These are phyloP conservation scores for Cercospora sp. DNA, from an alignment of 2,329 filamentous ascomycete species.

Conservation along the genomic window DNA sequence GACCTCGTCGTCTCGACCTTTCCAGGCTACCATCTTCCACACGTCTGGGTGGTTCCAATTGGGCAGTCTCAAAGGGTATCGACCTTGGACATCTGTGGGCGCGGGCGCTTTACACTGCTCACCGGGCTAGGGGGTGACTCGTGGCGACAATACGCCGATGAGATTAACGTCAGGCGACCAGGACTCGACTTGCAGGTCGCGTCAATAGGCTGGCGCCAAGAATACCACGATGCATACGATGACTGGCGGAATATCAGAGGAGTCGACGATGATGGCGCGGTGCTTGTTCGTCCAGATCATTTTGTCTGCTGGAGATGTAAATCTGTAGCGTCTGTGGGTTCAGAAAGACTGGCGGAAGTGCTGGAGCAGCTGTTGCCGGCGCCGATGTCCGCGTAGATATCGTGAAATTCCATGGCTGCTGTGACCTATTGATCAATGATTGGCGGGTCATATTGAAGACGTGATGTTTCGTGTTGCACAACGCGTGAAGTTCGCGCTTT, in stretches of 20 bases:
- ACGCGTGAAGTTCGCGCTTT: background rate
- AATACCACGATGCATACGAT: constrained; percentile 47
- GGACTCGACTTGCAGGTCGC: background rate
- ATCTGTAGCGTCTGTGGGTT: background rate
- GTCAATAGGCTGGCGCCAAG: background rate
- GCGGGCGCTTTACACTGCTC: background rate
- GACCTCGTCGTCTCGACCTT: background rate
- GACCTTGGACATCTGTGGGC: background rate
- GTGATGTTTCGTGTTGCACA: background rate
- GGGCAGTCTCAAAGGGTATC: background rate
- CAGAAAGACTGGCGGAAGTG: background rate
- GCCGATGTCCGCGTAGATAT: background rate
- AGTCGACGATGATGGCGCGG: constrained; percentile 56
- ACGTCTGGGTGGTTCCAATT: background rate
- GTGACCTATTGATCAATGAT: background rate
- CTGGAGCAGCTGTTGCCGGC: background rate
- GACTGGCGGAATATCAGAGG: constrained; percentile 56
- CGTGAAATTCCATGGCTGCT: background rate
- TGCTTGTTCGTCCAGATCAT: constrained; percentile 58
- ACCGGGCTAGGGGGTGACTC: background rate
- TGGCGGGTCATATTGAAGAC: background rate
- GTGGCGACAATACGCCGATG: background rate
- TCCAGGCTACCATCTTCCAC: background rate
- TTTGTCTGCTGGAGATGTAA: constrained; percentile 55
- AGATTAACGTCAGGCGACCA: background rate